A percentile compares a stretch with the other conserved stretches of the same genome.
These are phyloP conservation scores for Hyaloscypha finlandica DNA, from an alignment of 495 filamentous ascomycete species.

Conservation along the genomic window DNA sequence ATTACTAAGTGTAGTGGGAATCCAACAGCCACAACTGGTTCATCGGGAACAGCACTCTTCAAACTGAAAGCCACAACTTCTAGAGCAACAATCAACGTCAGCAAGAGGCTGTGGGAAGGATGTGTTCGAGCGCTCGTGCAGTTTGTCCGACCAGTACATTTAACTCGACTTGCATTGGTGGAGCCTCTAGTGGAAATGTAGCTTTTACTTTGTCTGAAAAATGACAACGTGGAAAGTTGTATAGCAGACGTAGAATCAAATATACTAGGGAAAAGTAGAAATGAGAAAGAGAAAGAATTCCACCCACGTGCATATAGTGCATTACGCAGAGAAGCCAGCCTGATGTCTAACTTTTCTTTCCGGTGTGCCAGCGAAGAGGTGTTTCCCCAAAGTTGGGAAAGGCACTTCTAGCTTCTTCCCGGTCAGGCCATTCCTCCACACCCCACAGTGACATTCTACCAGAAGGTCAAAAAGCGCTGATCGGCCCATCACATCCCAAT, in stretches of 20 bases:
- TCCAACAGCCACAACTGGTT: constrained; percentile 38
- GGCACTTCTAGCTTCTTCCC: neutral
- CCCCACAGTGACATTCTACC: neutral
- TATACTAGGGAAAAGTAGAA: neutral
- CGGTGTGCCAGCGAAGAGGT: neutral
- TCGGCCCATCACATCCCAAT: neutral
- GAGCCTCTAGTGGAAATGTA: neutral
- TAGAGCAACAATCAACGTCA: constrained; percentile 49
- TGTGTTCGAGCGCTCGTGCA: constrained; percentile 19
- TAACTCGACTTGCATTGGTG: neutral
- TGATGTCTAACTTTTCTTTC: neutral
- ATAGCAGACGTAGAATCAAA: neutral
- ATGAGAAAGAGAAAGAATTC: neutral
- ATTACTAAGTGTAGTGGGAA: constrained; percentile 44
- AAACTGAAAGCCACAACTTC: constrained; percentile 36
- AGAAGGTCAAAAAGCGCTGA: neutral
- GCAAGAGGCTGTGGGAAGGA: constrained; percentile 48
- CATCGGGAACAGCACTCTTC: constrained; percentile 50
- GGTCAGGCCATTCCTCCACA: neutral
- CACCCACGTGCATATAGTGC: neutral
- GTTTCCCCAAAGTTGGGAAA: neutral
- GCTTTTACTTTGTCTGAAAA: neutral
- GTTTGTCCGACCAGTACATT: neutral
- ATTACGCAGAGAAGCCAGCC: neutral
- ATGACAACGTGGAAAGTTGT: neutral